These are phyloP conservation scores for Cercospora zeina DNA, from an alignment of 2,329 filamentous ascomycete genomes.

Conservation along the genomic window DNA sequence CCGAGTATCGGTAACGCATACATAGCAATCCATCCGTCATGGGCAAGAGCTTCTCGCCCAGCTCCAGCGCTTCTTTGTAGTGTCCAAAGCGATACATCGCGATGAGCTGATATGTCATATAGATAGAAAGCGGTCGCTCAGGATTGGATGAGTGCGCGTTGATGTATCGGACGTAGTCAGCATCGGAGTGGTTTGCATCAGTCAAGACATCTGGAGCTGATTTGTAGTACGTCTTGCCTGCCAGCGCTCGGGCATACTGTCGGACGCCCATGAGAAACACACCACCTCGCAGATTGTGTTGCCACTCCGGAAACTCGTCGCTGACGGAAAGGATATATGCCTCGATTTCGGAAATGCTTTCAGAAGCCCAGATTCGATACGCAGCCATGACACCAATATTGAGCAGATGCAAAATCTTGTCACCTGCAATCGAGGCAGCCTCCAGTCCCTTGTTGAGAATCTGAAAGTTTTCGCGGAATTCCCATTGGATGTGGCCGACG, in stretches of 20 bases:
- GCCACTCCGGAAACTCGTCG: slow-evolving; percentile 72
- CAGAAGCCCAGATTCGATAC: slow-evolving; percentile 68
- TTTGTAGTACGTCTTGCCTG: slow-evolving; percentile 66
- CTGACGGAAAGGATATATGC: slow-evolving; percentile 70
- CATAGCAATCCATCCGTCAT: slow-evolving; percentile 49
- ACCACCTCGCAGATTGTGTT: slow-evolving; percentile 69
- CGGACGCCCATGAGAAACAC: slow-evolving; percentile 65
- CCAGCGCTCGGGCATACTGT: slow-evolving; percentile 68
- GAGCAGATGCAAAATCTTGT: slow-evolving; percentile 70
- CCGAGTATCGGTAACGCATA: slow-evolving; percentile 47
- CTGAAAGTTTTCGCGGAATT: slow-evolving; percentile 59
- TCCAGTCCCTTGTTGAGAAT: slow-evolving; percentile 68
- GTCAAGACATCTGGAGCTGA: slow-evolving; percentile 61
- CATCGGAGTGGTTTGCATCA: slow-evolving; percentile 65
- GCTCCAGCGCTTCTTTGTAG: slow-evolving; percentile 44
- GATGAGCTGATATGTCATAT: slow-evolving; percentile 58
- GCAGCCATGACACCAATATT: slow-evolving; percentile 68
- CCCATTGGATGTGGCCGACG: slow-evolving; percentile 67
- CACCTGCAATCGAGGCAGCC: slow-evolving; percentile 64
- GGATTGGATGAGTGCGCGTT: slow-evolving; percentile 56
- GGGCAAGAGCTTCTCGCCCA: slow-evolving; percentile 47
- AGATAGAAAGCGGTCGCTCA: slow-evolving; percentile 65
- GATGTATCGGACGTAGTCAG: slow-evolving; percentile 56
- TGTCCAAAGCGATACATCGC: slow-evolving; percentile 49
- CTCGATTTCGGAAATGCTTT: slow-evolving; percentile 69